phyloP scores from a whole-genome alignment of 345 rosid species.

The Melaleuca alternifolia region DNA sequence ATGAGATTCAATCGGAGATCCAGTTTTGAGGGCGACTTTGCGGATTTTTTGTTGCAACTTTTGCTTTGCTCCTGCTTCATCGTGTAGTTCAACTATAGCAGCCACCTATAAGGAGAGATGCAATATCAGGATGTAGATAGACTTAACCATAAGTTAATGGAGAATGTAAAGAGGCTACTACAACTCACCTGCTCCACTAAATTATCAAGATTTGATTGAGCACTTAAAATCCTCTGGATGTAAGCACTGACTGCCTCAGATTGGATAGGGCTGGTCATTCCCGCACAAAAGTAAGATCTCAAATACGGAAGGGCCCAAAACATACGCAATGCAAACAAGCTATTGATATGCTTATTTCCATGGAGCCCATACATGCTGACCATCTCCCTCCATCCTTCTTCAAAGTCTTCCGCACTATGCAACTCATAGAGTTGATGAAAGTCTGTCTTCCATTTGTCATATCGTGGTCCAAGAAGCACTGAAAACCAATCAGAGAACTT shows the following conservation, averaged over 20 bases:
- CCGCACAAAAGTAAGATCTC: conserved; percentile 46
- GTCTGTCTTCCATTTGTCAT: conserved; percentile 46
- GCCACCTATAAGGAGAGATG: conserved; percentile 19
- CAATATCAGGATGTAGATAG: not conserved
- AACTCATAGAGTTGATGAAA: conserved; percentile 30
- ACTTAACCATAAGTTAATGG: not conserved
- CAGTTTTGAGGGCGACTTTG: conserved; percentile 37
- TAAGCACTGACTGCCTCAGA: conserved; percentile 27
- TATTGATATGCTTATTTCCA: conserved; percentile 36
- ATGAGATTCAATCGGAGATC: conserved; percentile 58
- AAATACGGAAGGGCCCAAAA: conserved; percentile 53
- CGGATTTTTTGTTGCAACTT: conserved; percentile 24
- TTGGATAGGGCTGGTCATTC: conserved; percentile 19
- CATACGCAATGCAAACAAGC: conserved; percentile 33
- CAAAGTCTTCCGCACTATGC: conserved; percentile 32
- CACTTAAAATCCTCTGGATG: conserved; percentile 32
- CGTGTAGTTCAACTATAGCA: conserved; percentile 24
- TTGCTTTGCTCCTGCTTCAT: conserved; percentile 22
- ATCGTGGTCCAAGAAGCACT: conserved; percentile 30
- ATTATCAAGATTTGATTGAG: conserved; percentile 26
- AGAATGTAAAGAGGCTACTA: not conserved
- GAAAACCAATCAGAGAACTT: conserved; percentile 49
- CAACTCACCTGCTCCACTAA: conserved; percentile 32
- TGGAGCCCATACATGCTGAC: conserved; percentile 30
- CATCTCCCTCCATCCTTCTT: conserved; percentile 41